These are phyloP conservation scores for Sporothrix euskadiensis DNA, from an alignment of 2,329 filamentous ascomycete genomes.

Conservation along the genomic window DNA sequence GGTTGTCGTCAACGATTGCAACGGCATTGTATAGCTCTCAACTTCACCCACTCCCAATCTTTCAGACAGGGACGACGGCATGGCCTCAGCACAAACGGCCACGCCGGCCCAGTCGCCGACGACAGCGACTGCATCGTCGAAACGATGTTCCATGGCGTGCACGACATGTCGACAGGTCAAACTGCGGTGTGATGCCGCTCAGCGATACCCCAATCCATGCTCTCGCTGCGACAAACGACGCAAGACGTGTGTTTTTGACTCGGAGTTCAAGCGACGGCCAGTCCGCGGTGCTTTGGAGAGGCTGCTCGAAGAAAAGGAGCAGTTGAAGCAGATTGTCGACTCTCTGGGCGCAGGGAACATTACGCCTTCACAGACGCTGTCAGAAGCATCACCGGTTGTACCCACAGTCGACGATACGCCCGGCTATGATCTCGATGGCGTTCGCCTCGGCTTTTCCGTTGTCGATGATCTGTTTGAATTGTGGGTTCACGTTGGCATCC, in stretches of 20 bases:
- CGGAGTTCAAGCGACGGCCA: constrained; percentile 23
- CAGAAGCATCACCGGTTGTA: background rate
- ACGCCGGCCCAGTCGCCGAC: background rate
- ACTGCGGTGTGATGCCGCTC: constrained; percentile 24
- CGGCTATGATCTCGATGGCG: constrained; percentile 5
- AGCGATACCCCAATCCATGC: constrained; percentile 21
- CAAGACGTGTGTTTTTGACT: constrained; percentile 25
- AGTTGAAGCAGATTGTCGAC: constrained; percentile 24
- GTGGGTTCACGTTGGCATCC: too few relatives aligned
- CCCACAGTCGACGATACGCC: background rate
- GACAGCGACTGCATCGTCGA: background rate
- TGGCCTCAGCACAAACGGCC: background rate
- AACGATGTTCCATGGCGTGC: constrained; percentile 28
- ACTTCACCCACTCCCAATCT: background rate
- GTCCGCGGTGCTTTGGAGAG: constrained; percentile 23
- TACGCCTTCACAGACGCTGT: background rate
- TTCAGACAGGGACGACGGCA: background rate
- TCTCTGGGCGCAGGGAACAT: background rate
- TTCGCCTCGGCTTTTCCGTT: background rate
- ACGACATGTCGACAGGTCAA: constrained; percentile 29
- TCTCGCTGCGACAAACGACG: constrained; percentile 19
- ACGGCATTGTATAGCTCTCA: too few relatives aligned
- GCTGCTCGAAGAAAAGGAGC: constrained; percentile 25
- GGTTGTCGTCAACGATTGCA: too few relatives aligned
- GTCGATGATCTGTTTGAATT: constrained; percentile 19